Evolutionary conservation across 345 rosid genomes (phyloP).

Genomic region (Brassica rapa): DNA sequence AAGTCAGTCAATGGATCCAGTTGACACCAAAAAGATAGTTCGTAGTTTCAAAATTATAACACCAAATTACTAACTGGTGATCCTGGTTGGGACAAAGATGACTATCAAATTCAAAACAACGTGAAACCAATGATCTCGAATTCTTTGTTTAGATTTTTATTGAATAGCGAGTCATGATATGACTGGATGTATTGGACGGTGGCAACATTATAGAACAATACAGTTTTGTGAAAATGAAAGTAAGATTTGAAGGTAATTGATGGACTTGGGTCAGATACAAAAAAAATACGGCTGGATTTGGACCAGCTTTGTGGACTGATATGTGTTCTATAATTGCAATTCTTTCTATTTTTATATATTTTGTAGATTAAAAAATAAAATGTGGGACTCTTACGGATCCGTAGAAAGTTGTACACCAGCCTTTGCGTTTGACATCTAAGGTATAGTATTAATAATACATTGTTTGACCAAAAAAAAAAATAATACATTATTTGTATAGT

Average conservation of each 20-base stretch:
- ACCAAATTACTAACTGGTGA: neutral
- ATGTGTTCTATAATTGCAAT: slow-evolving; percentile 4
- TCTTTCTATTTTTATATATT: neutral
- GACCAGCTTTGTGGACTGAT: slow-evolving; percentile 18
- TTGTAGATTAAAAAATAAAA: neutral
- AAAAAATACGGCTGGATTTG: slow-evolving; percentile 28
- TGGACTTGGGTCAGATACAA: slow-evolving; percentile 30
- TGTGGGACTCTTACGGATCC: slow-evolving; percentile 5
- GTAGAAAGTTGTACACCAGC: slow-evolving; percentile 4
- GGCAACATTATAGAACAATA: slow-evolving; percentile 15
- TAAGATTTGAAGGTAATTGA: slow-evolving; percentile 5
- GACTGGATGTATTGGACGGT: slow-evolving; percentile 34
- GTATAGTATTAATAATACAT: neutral
- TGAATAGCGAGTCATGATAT: neutral
- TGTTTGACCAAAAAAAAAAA: neutral
- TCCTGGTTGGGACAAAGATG: neutral
- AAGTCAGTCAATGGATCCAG: neutral
- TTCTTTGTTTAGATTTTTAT: neutral
- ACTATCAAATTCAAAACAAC: neutral
- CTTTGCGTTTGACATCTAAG: slow-evolving; percentile 19
- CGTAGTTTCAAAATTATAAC: neutral
- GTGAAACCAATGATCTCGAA: neutral
- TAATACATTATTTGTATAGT: neutral
- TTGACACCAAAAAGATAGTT: neutral
- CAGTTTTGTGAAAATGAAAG: slow-evolving; percentile 12